Evolutionary conservation across 2,329 filamentous ascomycete species (phyloP), one percentile per base, ranked within the genome.

Genomic region (Cytospora piceicola): DNA sequence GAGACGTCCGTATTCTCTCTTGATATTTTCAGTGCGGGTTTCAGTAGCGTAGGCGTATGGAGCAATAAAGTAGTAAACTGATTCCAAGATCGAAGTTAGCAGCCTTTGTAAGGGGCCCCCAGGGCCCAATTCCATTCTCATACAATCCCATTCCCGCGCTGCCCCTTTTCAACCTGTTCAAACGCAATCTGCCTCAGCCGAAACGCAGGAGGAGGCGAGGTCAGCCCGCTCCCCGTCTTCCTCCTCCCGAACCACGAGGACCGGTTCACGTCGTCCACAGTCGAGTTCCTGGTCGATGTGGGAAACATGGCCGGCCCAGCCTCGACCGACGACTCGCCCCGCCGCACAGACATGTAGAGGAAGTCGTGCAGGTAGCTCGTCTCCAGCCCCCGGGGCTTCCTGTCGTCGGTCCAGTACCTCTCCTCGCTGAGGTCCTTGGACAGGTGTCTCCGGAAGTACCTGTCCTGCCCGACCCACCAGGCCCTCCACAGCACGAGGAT

Each of bases 401-500:
- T 78, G 60, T 81, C 79, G 11, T 77, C 74, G 1, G 80, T 82
- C 80, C 80, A 82, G 75, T 79, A 82, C 12, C 78, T 74, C 74
- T 82, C 79, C 72, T 81, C 79, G 68, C 78, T 81, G n/a, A 82
- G 76, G 63, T 82, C 80, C 65, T 76, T 75, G 67, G 78, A 80
- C 11, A 82, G 73, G 66, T 81, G 80, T 4, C 78, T 75, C 0
- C 80, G 74, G 70, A 82, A 82, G 71, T 78, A 81, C 1, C 80
- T 75, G 69, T 82, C 80, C 69, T 82, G 80, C 12, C 74, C 76
- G 1, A 82, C 80, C 80, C 80, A 82, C 80, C 80, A 82, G 0
- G 77, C 78, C 5, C 80, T 78, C 80, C 80, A 82, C 14, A 70
- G 65, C 24, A 75, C 71, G 11, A 82, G 72, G 52, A 82, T 81